Percentiles rank a stretch among this genome's conserved stretches.
These are phyloP conservation scores for Solanum etuberosum DNA, from an alignment of 257 asterid species.

Conservation along the genomic window DNA sequence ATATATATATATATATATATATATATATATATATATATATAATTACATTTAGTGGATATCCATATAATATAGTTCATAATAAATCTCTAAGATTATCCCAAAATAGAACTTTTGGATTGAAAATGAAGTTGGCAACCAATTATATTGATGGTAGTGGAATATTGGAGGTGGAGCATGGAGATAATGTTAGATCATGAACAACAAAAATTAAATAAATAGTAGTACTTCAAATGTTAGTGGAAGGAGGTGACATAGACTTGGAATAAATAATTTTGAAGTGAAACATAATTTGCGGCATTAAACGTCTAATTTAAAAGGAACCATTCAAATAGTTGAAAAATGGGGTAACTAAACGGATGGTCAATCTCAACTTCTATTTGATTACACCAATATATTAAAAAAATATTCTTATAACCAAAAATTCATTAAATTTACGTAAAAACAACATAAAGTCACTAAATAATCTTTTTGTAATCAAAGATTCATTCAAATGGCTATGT, in stretches of 20 bases:
- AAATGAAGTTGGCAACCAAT: background rate
- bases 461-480: background rate
- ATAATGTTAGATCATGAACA: background rate
- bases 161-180: background rate
- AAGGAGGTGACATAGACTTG: background rate
- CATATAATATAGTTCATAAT: background rate
- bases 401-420: background rate
- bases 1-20: no score
- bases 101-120: background rate
- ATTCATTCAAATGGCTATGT: background rate
- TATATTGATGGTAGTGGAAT: background rate
- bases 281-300: background rate
- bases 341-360: background rate
- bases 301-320: background rate
- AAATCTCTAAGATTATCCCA: background rate
- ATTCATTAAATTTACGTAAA: background rate
- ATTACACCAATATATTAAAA: background rate
- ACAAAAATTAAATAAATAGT: background rate
- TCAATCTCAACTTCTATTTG: background rate
- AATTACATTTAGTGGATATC: no score
- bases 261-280: background rate
- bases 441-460: background rate
- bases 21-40: no score
- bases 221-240: background rate
- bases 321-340: background rate